Percentiles rank a stretch among this genome's conserved stretches.
phyloP scores from a whole-genome alignment of 2,329 filamentous ascomycete genomes.

The Xylariaceae sp. region DNA sequence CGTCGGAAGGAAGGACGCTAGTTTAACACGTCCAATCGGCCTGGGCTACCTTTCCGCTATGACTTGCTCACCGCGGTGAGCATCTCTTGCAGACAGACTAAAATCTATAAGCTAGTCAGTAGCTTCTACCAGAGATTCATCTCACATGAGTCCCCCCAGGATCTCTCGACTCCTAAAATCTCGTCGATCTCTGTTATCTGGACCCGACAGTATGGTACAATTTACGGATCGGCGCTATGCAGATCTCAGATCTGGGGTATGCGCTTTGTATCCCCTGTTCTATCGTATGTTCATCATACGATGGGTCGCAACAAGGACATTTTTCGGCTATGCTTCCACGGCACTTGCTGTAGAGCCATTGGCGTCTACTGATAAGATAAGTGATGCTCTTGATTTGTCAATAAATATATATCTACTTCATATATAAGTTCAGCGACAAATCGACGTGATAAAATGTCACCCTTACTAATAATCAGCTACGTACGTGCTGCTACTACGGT shows the following conservation, averaged over 20 bases:
- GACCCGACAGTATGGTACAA: conserved; percentile 13
- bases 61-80: too few species aligned
- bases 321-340: conserved; percentile 8
- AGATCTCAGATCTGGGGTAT: conserved; percentile 17
- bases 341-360: conserved; percentile 1
- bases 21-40: too few species aligned
- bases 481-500: too few species aligned
- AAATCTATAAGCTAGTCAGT: not conserved
- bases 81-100: too few species aligned
- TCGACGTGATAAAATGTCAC: too few species aligned
- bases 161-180: conserved; percentile 14
- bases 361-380: not conserved
- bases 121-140: not conserved
- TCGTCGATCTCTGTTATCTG: conserved; percentile 19
- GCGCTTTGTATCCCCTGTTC: conserved; percentile 12
- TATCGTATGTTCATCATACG: conserved; percentile 20
- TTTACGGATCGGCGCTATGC: conserved; percentile 8
- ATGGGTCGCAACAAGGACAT: conserved; percentile 6
- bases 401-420: not conserved
- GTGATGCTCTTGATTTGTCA: not conserved
- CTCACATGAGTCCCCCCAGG: conserved; percentile 2
- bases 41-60: too few species aligned
- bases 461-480: too few species aligned
- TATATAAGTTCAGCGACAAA: too few species aligned
- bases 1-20: too few species aligned